Evolutionary conservation across 192 early-diverging fungal species (phyloP).

Genomic region (Chytriomyces confervae): DNA sequence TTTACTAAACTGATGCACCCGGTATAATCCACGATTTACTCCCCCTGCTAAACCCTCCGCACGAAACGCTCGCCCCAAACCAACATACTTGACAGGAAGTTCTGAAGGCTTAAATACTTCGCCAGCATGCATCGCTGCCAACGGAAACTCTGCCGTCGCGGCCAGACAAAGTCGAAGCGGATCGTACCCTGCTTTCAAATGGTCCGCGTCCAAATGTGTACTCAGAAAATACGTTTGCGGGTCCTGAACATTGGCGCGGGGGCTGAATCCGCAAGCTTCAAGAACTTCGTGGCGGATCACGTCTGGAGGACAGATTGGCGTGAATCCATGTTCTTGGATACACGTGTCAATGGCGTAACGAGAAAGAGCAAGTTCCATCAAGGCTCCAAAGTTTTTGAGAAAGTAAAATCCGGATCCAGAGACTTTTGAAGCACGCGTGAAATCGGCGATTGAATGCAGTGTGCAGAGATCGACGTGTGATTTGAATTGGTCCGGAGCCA

Average conservation of each 20-base stretch:
- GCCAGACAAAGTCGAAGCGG: slow-evolving; percentile 70
- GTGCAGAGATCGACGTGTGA: slow-evolving; percentile 78
- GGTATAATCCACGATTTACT: slow-evolving; percentile 85
- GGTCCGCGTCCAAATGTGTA: slow-evolving; percentile 48
- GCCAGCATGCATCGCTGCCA: slow-evolving; percentile 82
- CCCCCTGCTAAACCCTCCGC: slow-evolving; percentile 89
- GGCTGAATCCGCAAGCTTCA: slow-evolving; percentile 89
- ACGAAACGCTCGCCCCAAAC: slow-evolving; percentile 85
- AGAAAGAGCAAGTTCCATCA: slow-evolving; percentile 85
- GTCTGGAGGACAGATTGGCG: slow-evolving; percentile 82
- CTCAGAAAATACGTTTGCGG: slow-evolving; percentile 85
- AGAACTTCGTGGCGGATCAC: slow-evolving; percentile 78
- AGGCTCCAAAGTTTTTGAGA: slow-evolving; percentile 82
- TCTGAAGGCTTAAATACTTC: slow-evolving; percentile 61
- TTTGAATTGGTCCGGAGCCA: slow-evolving; percentile 38
- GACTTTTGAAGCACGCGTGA: slow-evolving; percentile 79
- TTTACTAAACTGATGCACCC: slow-evolving; percentile 94
- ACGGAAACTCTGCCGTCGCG: slow-evolving; percentile 90
- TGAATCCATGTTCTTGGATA: slow-evolving; percentile 67
- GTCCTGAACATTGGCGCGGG: slow-evolving; percentile 64
- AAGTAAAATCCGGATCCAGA: slow-evolving; percentile 87
- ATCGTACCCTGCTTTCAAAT: slow-evolving; percentile 18
- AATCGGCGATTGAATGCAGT: slow-evolving; percentile 75
- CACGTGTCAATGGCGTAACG: slow-evolving; percentile 86
- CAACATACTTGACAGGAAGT: slow-evolving; percentile 79